These are phyloP conservation scores for Berberis vulgaris DNA, from an alignment of 164 flowering plant species.

Conservation along the genomic window DNA sequence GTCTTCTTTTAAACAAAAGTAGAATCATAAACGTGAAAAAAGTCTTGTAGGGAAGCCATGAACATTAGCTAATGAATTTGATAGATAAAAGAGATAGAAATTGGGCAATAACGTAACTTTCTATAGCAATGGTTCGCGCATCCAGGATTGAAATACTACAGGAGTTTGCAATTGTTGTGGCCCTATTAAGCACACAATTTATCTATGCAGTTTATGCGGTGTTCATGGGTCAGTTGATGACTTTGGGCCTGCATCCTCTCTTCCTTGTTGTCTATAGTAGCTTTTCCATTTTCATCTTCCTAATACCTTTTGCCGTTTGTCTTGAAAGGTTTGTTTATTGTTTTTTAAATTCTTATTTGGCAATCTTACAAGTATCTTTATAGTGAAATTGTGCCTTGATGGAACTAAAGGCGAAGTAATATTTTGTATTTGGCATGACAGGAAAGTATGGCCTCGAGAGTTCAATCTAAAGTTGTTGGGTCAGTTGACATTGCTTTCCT, in stretches of 20 bases:
- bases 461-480: conserved; percentile 33
- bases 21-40: too few species aligned
- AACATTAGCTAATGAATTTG: too few species aligned
- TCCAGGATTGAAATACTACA: not conserved
- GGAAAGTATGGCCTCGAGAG: conserved; percentile 57
- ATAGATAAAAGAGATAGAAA: not conserved
- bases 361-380: not conserved
- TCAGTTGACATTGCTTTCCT: conserved; percentile 48
- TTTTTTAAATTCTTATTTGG: not conserved
- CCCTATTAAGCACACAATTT: conserved; percentile 13
- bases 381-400: not conserved
- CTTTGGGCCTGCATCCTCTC: conserved; percentile 20
- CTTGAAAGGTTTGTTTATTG: conserved; percentile 18
- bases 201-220: conserved; percentile 14
- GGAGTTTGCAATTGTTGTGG: conserved; percentile 11
- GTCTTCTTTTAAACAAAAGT: too few species aligned
- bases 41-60: too few species aligned
- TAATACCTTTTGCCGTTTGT: conserved; percentile 16
- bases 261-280: conserved; percentile 17
- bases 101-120: not conserved
- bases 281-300: conserved; percentile 17
- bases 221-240: conserved; percentile 14
- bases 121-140: not conserved
- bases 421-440: conserved; percentile 11
- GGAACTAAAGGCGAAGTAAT: not conserved